These are phyloP conservation scores for Nectriaceae sp. DNA, from an alignment of 2,329 filamentous ascomycete species.

Conservation along the genomic window DNA sequence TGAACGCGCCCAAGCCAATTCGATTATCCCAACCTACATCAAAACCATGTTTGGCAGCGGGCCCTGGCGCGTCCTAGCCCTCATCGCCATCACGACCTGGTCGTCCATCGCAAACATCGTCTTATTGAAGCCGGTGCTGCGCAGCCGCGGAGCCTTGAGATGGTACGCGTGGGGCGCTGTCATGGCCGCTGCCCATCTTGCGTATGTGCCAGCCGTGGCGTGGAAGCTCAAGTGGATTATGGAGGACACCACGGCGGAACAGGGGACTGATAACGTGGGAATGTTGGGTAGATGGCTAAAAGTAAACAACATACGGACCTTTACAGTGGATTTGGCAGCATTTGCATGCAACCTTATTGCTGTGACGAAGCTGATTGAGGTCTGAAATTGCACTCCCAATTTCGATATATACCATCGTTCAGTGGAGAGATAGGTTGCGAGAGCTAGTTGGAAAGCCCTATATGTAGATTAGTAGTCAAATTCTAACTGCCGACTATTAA, in stretches of 20 bases:
- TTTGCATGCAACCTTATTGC: constrained; percentile 36
- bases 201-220: constrained; percentile 36
- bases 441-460: too few relatives aligned
- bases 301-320: constrained; percentile 33
- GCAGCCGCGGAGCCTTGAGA: constrained; percentile 22
- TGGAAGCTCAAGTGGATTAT: constrained; percentile 32
- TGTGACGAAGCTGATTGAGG: constrained; percentile 26
- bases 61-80: constrained; percentile 34
- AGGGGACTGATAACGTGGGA: constrained; percentile 29
- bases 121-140: constrained; percentile 23
- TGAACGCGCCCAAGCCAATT: constrained; percentile 31
- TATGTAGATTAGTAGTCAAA: too few relatives aligned
- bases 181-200: constrained; percentile 34
- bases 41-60: constrained; percentile 40
- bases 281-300: constrained; percentile 33
- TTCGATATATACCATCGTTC: too few relatives aligned
- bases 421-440: constrained; percentile 2
- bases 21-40: constrained; percentile 46
- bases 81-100: constrained; percentile 37
- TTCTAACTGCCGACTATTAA: too few relatives aligned
- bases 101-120: constrained; percentile 30
- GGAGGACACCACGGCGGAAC: constrained; percentile 22
- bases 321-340: constrained; percentile 36
- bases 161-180: constrained; percentile 37
- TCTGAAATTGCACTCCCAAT: constrained; percentile 1